Evolutionary conservation across 2,329 filamentous ascomycete species (phyloP).

Genomic region (Calonectria hawksworthii): DNA sequence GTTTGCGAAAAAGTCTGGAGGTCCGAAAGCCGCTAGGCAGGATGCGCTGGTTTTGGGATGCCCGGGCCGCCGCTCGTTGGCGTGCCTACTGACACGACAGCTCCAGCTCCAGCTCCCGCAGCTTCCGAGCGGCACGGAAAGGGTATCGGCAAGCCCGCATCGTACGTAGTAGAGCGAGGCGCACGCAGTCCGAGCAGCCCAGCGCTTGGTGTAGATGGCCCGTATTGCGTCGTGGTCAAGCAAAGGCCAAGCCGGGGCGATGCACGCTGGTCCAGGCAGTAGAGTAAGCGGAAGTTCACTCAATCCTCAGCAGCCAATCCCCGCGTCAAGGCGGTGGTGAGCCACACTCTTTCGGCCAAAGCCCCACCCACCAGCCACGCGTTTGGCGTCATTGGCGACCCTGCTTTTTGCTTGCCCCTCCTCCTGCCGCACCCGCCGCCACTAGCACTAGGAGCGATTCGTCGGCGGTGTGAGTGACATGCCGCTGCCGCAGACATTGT

Average conservation of each 20-base stretch:
- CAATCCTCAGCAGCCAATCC: not conserved
- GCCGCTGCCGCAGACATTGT: conserved; percentile 15
- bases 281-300: not conserved
- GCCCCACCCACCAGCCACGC: conserved; percentile 25
- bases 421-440: conserved; percentile 14
- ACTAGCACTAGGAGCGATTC: conserved; percentile 2
- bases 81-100: not conserved
- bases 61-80: not conserved
- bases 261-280: not conserved
- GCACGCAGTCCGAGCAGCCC: not conserved
- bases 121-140: conserved; percentile 16
- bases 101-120: conserved; percentile 19
- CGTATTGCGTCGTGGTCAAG: not conserved
- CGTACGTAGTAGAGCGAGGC: conserved; percentile 9
- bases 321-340: not conserved
- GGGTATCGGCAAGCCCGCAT: not conserved
- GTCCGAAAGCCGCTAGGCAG: not conserved
- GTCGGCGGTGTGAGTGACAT: conserved; percentile 25
- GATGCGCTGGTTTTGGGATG: not conserved
- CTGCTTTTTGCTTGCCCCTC: conserved; percentile 17
- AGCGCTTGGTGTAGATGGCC: not conserved
- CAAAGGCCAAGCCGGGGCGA: not conserved
- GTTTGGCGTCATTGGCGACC: conserved; percentile 20
- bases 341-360: not conserved
- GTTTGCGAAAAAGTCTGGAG: not conserved